A percentile compares a stretch with the other conserved stretches of the same genome.
Conservation (phyloP, 2,329 filamentous ascomycete species). For the Colletotrichum lupini region DNA sequence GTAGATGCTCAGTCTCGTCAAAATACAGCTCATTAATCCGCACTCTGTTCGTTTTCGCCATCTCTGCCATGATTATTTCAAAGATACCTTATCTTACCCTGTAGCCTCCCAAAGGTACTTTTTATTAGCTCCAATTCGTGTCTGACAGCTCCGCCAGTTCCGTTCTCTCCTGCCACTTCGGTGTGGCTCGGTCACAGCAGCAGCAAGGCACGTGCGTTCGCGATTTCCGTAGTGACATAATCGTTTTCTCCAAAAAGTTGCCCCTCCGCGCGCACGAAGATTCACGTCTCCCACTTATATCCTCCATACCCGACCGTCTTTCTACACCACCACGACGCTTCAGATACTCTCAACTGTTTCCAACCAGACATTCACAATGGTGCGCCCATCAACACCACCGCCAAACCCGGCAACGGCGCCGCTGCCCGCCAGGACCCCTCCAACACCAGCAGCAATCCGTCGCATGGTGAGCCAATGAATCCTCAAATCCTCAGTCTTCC, state of each 20-base stretch:
- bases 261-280: slow-evolving; percentile 17
- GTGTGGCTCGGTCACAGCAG: slow-evolving; percentile 3
- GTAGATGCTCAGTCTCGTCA: slow-evolving; percentile 15
- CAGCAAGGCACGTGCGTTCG: slow-evolving; percentile 35
- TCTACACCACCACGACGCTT: not conserved
- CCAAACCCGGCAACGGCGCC: slow-evolving; percentile 43
- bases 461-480: slow-evolving; percentile 60
- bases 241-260: slow-evolving; percentile 19
- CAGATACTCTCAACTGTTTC: not conserved
- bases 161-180: not conserved
- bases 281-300: slow-evolving; percentile 6
- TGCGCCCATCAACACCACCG: slow-evolving; percentile 59
- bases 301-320: not conserved
- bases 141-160: not conserved
- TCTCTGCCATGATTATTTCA: not conserved
- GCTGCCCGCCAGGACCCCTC: slow-evolving; percentile 53
- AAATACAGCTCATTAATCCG: slow-evolving; percentile 12
- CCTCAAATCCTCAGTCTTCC: not conserved
- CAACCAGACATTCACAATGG: slow-evolving; percentile 49
- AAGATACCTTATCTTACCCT: too few species aligned
- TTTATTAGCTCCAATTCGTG: not conserved
- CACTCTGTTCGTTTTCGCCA: not conserved
- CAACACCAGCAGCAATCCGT: slow-evolving; percentile 64
- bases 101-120: too few species aligned
- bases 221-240: slow-evolving; percentile 35